Conservation (phyloP, 2,329 filamentous ascomycete genomes). For the Colletotrichum tropicale region DNA sequence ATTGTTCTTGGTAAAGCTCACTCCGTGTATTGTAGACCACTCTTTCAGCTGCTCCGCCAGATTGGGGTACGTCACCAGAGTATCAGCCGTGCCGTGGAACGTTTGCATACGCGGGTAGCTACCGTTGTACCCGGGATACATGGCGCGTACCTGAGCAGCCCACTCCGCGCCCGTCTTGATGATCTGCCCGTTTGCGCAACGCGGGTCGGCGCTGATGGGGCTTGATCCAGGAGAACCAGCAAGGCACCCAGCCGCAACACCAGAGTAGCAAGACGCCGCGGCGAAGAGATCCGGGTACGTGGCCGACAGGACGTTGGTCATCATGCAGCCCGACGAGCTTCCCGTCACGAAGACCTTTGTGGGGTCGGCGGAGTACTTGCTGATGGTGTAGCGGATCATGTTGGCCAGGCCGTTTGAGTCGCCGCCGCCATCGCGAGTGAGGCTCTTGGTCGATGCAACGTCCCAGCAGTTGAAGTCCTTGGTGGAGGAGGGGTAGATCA, state of each 20-base stretch:
- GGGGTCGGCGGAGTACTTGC: constrained; percentile 47
- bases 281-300: constrained; percentile 39
- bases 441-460: constrained; percentile 44
- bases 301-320: constrained; percentile 38
- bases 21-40: constrained; percentile 22
- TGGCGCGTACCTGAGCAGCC: constrained; percentile 43
- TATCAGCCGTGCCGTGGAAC: constrained; percentile 36
- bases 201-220: constrained; percentile 28
- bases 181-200: constrained; percentile 45
- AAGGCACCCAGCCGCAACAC: constrained; percentile 36
- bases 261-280: constrained; percentile 35
- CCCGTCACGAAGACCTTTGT: constrained; percentile 51
- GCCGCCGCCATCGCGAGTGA: constrained; percentile 52
- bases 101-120: constrained; percentile 32
- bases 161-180: constrained; percentile 44
- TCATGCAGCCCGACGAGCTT: constrained; percentile 35
- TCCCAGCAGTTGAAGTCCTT: constrained; percentile 50
- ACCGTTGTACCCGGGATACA: constrained; percentile 35
- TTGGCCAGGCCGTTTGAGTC: constrained; percentile 52
- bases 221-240: constrained; percentile 23
- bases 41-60: constrained; percentile 23
- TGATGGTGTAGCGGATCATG: constrained; percentile 54
- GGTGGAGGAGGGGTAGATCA: constrained; percentile 31
- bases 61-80: constrained; percentile 37
- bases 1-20: constrained; percentile 27